Conservation (phyloP, 2,329 filamentous ascomycete species). For the Fusarium nygamai region DNA sequence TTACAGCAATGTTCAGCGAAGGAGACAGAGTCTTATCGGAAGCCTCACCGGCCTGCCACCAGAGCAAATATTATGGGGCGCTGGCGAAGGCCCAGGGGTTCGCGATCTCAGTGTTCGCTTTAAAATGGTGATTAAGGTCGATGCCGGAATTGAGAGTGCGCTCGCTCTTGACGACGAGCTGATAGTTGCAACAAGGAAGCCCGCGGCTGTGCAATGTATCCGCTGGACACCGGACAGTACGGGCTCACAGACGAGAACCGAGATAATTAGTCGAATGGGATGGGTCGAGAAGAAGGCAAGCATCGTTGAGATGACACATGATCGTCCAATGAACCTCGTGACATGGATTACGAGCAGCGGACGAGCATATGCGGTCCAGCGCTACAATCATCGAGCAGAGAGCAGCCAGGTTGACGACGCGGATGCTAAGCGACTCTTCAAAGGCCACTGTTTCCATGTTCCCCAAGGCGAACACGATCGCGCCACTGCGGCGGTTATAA, state of each 20-base stretch:
- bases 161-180: conserved; percentile 93
- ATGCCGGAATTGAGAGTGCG: conserved; percentile 90
- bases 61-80: conserved; percentile 74
- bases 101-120: conserved; percentile 91
- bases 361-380: conserved; percentile 89
- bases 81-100: conserved; percentile 84
- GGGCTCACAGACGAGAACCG: conserved; percentile 88
- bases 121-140: conserved; percentile 97
- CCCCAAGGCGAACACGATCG: conserved; percentile 68
- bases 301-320: conserved; percentile 88
- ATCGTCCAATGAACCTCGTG: conserved; percentile 94
- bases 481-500: conserved; percentile 83
- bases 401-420: conserved; percentile 54
- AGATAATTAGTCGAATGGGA: conserved; percentile 85
- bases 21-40: conserved; percentile 69
- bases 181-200: conserved; percentile 89
- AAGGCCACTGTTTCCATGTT: conserved; percentile 88
- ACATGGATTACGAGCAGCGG: conserved; percentile 94
- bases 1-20: conserved; percentile 69
- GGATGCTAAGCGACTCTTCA: conserved; percentile 76
- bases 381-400: conserved; percentile 58
- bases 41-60: conserved; percentile 64
- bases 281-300: conserved; percentile 83
- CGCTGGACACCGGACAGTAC: conserved; percentile 87
- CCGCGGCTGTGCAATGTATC: conserved; percentile 95